Evolutionary conservation across 768 basidiomycete genomes (phyloP).

Genomic region (Filobasidium wieringae): DNA sequence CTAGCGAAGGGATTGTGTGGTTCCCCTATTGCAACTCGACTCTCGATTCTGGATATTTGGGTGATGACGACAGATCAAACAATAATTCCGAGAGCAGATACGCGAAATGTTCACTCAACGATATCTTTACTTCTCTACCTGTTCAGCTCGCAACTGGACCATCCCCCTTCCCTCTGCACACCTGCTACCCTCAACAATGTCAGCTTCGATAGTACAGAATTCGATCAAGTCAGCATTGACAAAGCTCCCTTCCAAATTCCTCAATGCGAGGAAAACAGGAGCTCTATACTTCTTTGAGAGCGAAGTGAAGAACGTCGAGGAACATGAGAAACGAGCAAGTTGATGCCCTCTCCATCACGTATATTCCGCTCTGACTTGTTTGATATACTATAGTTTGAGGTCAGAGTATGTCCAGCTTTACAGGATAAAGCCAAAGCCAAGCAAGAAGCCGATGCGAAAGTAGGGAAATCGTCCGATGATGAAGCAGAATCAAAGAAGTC

Average conservation of each 20-base stretch:
- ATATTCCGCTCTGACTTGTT: not conserved
- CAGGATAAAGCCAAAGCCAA: conserved; percentile 55
- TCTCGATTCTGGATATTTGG: not conserved
- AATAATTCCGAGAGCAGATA: too few relatives aligned
- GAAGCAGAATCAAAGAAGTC: conserved; percentile 37
- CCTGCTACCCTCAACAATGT: not conserved
- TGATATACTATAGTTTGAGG: conserved; percentile 57
- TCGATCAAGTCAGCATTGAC: conserved; percentile 17
- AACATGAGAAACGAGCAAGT: conserved; percentile 55
- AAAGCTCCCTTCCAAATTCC: conserved; percentile 28
- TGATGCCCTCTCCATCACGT: not conserved
- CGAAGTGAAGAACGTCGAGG: conserved; percentile 50
- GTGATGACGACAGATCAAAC: not conserved
- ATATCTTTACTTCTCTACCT: too few relatives aligned
- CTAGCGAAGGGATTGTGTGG: too few relatives aligned
- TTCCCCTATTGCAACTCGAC: not conserved
- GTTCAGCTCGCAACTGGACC: too few relatives aligned
- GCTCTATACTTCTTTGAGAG: conserved; percentile 74
- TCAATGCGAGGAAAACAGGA: conserved; percentile 42
- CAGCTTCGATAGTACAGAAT: conserved; percentile 3
- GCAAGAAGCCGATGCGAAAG: conserved; percentile 40
- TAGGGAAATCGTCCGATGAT: conserved; percentile 30
- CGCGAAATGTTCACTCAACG: too few relatives aligned
- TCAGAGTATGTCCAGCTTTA: conserved; percentile 72
- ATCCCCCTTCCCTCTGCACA: not conserved